These are phyloP conservation scores for Ceratocystis cacaofunesta DNA, from an alignment of 2,329 filamentous ascomycete species.

Conservation along the genomic window DNA sequence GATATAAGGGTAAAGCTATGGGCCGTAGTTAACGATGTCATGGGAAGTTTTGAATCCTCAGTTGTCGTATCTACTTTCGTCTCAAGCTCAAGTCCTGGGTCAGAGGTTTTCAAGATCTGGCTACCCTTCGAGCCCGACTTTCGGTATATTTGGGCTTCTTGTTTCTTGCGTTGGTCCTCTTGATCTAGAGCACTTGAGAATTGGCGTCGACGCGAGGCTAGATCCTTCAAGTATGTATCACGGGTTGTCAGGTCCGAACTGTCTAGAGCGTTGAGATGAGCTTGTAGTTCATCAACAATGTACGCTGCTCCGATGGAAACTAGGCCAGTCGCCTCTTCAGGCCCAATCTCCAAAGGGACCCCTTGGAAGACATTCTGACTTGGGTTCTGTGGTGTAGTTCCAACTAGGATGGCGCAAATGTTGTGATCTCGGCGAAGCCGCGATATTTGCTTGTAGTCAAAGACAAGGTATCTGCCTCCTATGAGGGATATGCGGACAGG, in stretches of 20 bases:
- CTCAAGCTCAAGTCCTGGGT: conserved; percentile 9
- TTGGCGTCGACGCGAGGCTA: conserved; percentile 11
- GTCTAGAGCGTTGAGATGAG: conserved; percentile 51
- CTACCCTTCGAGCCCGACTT: conserved; percentile 18
- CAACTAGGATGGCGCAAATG: conserved; percentile 73
- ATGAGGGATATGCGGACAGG: conserved; percentile 69
- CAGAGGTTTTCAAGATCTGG: conserved; percentile 19
- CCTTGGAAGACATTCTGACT: conserved; percentile 92
- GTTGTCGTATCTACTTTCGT: background rate
- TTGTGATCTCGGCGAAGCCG: conserved; percentile 65
- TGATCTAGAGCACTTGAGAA: conserved; percentile 7
- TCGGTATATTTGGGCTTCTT: conserved; percentile 17
- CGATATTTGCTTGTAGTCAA: conserved; percentile 68
- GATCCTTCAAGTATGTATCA: conserved; percentile 2
- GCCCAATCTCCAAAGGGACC: conserved; percentile 74
- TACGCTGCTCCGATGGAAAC: conserved; percentile 63
- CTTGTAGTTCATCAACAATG: conserved; percentile 62
- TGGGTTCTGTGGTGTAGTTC: conserved; percentile 78
- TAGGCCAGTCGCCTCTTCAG: conserved; percentile 73
- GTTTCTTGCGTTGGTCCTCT: conserved; percentile 13
- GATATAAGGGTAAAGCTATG: conserved; percentile 5
- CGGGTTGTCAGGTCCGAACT: conserved; percentile 29
- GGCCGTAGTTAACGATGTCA: conserved; percentile 7
- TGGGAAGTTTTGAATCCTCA: background rate
- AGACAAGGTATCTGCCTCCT: conserved; percentile 70